Percentiles rank a stretch among this genome's conserved stretches.
These are phyloP conservation scores for Magnolia changhungtana DNA, from an alignment of 164 flowering plant species.

Conservation along the genomic window DNA sequence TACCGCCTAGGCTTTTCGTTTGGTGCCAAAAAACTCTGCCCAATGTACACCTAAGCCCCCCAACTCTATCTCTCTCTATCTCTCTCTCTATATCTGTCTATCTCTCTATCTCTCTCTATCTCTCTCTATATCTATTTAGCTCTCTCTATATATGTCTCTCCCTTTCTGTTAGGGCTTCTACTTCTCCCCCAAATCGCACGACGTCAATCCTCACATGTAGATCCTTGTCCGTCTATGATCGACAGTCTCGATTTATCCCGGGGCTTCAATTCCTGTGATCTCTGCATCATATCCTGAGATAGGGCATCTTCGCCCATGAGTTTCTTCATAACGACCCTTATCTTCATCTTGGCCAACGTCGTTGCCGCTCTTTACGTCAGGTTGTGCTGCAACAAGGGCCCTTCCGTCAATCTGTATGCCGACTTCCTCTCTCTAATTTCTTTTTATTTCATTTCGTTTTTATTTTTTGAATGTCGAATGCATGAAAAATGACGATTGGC, in stretches of 20 bases:
- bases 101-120: no score
- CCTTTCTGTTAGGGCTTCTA: no score
- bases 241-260: neutral
- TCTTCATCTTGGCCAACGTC: constrained; percentile 49
- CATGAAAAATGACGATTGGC: constrained; percentile 20
- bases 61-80: no score
- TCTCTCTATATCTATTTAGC: no score
- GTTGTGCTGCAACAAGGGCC: constrained; percentile 67
- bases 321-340: constrained; percentile 60
- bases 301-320: constrained; percentile 36
- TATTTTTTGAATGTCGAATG: constrained; percentile 9
- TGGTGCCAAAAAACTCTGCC: no score
- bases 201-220: no score
- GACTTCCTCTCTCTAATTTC: neutral
- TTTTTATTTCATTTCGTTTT: neutral
- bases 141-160: no score
- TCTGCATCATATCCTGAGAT: neutral
- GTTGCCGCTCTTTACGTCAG: constrained; percentile 49
- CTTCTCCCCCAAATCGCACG: no score
- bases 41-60: no score
- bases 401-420: constrained; percentile 66
- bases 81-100: no score
- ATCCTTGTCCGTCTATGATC: no score
- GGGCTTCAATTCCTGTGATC: neutral
- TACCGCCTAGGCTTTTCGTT: no score